Percentiles rank a stretch among this genome's conserved stretches.
These are phyloP conservation scores for Melastoma candidum DNA, from an alignment of 441 rosid species.

Conservation along the genomic window DNA sequence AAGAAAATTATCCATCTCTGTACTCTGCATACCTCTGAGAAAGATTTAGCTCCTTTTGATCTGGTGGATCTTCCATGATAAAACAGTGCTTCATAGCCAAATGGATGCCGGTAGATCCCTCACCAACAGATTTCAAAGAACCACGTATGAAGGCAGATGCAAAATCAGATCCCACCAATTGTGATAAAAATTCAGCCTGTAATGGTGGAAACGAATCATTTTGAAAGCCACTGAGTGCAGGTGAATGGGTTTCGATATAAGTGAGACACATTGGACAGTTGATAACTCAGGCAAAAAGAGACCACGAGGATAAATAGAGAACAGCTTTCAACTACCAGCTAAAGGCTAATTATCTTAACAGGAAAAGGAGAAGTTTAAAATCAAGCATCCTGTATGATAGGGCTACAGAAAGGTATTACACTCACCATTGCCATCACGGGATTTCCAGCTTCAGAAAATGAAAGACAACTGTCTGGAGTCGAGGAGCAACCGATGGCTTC, in stretches of 20 bases:
- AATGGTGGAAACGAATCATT: conserved; percentile 9
- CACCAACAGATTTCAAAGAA: conserved; percentile 54
- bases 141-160: conserved; percentile 62
- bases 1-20: background rate
- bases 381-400: no score
- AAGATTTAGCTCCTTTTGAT: conserved; percentile 34
- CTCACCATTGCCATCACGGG: conserved; percentile 98
- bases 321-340: no score
- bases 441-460: conserved; percentile 92
- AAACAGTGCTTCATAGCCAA: conserved; percentile 84
- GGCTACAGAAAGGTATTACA: conserved; percentile 4
- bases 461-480: conserved; percentile 47
- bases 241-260: background rate
- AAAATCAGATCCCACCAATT: conserved; percentile 52
- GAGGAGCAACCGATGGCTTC: conserved; percentile 65
- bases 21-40: conserved; percentile 43
- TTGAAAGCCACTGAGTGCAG: background rate
- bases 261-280: no score
- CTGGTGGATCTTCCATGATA: conserved; percentile 87
- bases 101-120: conserved; percentile 50
- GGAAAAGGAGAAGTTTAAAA: no score
- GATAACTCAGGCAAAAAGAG: no score
- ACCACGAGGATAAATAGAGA: no score
- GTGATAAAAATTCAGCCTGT: conserved; percentile 73
- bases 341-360: no score